phyloP scores from a whole-genome alignment of 2,329 filamentous ascomycete genomes.

The Fusarium subglutinans region DNA sequence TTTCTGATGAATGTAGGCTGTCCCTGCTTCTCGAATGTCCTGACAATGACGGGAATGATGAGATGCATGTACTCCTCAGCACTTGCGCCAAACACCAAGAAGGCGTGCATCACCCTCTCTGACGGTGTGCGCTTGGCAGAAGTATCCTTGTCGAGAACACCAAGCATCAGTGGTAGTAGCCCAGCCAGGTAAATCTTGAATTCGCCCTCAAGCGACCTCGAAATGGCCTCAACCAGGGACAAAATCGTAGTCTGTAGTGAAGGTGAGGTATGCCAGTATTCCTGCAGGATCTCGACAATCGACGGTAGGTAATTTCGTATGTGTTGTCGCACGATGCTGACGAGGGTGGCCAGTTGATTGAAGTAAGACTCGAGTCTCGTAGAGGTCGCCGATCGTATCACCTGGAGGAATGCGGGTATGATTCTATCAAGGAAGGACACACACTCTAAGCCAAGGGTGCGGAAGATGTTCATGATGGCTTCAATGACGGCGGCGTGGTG shows the following conservation, averaged over 20 bases:
- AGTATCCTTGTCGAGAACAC: conserved; percentile 87
- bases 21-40: conserved; percentile 88
- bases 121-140: conserved; percentile 81
- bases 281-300: conserved; percentile 85
- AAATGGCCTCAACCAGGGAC: conserved; percentile 91
- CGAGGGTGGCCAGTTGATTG: conserved; percentile 91
- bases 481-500: conserved; percentile 96
- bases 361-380: conserved; percentile 94
- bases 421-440: conserved; percentile 95
- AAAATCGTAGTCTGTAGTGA: conserved; percentile 91
- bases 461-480: conserved; percentile 98
- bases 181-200: conserved; percentile 96
- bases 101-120: conserved; percentile 91
- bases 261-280: conserved; percentile 86
- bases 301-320: conserved; percentile 90
- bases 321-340: conserved; percentile 95
- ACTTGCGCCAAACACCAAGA: conserved; percentile 94
- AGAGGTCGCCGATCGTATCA: conserved; percentile 83
- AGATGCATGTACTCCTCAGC: conserved; percentile 99
- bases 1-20: conserved; percentile 84
- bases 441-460: conserved; percentile 94
- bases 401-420: conserved; percentile 89
- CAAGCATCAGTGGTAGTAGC: conserved; percentile 91
- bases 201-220: conserved; percentile 92
- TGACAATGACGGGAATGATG: conserved; percentile 94